Evolutionary conservation across 2,329 filamentous ascomycete genomes (phyloP), one percentile per base, ranked within the genome.

Genomic region (Aspergillus pseudoterreus): DNA sequence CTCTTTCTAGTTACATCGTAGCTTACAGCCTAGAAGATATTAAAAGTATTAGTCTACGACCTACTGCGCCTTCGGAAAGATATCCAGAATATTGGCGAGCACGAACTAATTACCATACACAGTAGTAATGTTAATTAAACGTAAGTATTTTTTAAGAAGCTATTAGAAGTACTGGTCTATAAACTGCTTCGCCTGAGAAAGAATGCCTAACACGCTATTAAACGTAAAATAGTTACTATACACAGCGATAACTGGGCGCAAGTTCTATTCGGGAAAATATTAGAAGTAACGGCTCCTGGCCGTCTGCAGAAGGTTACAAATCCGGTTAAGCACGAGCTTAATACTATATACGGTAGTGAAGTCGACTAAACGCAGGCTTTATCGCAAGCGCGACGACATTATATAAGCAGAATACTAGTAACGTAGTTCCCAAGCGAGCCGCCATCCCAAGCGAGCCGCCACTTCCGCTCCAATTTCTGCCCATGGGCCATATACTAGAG

Each of bases 71-170:
- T 33, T 22, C 12, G 43, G 21, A 27, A 36, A 5, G 32, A 42
- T 6, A 38, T 33, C 45, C 4, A 21, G n/a, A 47, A 42, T n/a
- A 44, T 61, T 47, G 51, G 61, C 30, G 27, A 57, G n/a, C 58
- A 60, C 49, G 41, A 53, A 17, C 50, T 61, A 14, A 61, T 63
- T 43, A 48, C 56, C 11, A 24, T 62, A 9, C 47, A 53, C 33
- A 54, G 50, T n/a, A 55, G 56, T 2, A 11, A 35, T 9, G 33
- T 35, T 10, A 9, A 35, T 10, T 35, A 9, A 9, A 9, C 33
- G 9, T 9, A 35, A 35, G 33, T 35, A 11, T 35, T 35, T 10
- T 35, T 35, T 9, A 35, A 35, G 33, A 35, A 35, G 33, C 4
- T 35, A 9, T 35, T 35, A 9, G 33, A 35, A 35, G 33, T 35